A percentile compares a stretch with the other conserved stretches of the same genome.
phyloP scores from a whole-genome alignment of 176 grass and related monocot species.

The Zea mays region Zm-B73-REFERENCE-NAM-5.0 NC_050096.1:118781501-118782000 shows the following conservation, averaged over 20 bases:
- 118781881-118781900: background rate
- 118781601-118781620: no score
- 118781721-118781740: slow-evolving; percentile 18
- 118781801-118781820: slow-evolving; percentile 94
- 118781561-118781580: no score
- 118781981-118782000: background rate
- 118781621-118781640: no score
- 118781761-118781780: slow-evolving; percentile 47
- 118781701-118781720: slow-evolving; percentile 23
- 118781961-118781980: background rate
- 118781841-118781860: background rate
- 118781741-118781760: slow-evolving; percentile 32
- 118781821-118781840: slow-evolving; percentile 34
- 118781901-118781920: background rate
- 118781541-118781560: no score
- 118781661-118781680: no score
- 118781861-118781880: slow-evolving; percentile 19
- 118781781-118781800: no score
- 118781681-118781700: slow-evolving; percentile 24
- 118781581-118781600: no score
- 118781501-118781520: no score
- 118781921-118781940: slow-evolving; percentile 8
- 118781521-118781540: no score
- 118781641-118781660: no score
- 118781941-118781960: background rate